These are phyloP conservation scores for Cadophora sp. DNA, from an alignment of 2,329 filamentous ascomycete species.

Conservation along the genomic window DNA sequence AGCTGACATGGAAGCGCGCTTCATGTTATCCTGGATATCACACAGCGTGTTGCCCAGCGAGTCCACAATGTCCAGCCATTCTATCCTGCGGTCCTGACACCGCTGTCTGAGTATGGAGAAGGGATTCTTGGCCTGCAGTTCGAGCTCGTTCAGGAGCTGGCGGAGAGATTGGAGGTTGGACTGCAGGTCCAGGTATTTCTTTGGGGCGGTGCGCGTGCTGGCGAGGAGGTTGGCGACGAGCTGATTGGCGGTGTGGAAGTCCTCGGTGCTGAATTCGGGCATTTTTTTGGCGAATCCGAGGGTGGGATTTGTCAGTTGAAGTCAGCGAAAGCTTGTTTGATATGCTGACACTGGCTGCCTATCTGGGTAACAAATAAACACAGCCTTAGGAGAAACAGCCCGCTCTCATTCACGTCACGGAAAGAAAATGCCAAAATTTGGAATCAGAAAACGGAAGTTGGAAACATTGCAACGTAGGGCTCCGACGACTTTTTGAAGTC, in stretches of 20 bases:
- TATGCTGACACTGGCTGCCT: neutral
- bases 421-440: neutral
- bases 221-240: neutral
- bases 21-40: conserved; percentile 17
- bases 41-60: conserved; percentile 8
- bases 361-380: neutral
- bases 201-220: neutral
- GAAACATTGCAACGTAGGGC: neutral
- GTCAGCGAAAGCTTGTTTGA: neutral
- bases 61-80: conserved; percentile 16
- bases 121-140: conserved; percentile 12
- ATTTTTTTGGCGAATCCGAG: conserved; percentile 4
- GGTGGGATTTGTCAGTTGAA: neutral
- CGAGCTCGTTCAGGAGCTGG: conserved; percentile 12
- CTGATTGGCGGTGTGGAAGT: conserved; percentile 6
- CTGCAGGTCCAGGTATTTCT: conserved; percentile 3
- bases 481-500: neutral
- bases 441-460: neutral
- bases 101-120: conserved; percentile 3
- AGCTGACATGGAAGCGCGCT: neutral
- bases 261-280: conserved; percentile 4
- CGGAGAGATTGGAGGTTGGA: neutral
- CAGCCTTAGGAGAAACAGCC: neutral
- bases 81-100: conserved; percentile 18
- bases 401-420: neutral